Evolutionary conservation across 495 filamentous ascomycete species (phyloP).

Genomic region (Neurospora sp.): DNA sequence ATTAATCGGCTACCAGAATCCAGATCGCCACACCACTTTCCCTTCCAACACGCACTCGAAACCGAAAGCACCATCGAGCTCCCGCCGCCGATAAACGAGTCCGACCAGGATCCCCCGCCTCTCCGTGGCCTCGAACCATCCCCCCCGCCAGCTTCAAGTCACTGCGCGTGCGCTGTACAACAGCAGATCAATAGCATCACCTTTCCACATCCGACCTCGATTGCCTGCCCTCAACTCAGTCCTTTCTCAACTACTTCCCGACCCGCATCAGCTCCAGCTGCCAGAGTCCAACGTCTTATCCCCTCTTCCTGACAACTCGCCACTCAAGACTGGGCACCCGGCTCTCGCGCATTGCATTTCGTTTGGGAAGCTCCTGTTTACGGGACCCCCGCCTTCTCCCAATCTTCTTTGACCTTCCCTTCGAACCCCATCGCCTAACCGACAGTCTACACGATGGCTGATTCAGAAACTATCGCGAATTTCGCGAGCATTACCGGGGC

Average conservation of each 20-base stretch:
- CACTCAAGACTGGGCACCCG: background rate
- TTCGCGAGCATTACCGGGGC: constrained; percentile 63
- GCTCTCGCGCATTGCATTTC: background rate
- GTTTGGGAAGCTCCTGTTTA: background rate
- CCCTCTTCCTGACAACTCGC: background rate
- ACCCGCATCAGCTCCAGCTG: background rate
- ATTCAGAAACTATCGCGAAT: constrained; percentile 37
- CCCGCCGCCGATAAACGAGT: background rate
- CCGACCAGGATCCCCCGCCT: background rate
- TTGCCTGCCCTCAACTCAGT: background rate
- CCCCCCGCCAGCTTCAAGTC: background rate
- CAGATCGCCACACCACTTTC: background rate
- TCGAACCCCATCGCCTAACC: background rate
- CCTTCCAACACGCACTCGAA: background rate
- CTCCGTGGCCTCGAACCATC: background rate
- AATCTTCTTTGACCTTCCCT: background rate
- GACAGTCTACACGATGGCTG: constrained; percentile 51
- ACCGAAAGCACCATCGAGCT: background rate
- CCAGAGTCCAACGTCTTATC: background rate
- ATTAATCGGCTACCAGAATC: background rate
- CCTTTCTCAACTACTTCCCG: background rate
- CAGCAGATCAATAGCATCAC: background rate
- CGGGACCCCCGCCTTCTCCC: background rate
- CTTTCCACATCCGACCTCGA: background rate
- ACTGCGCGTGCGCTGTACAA: background rate